Percentiles rank a stretch among this genome's conserved stretches.
Conservation (phyloP, 106 monocot genomes). For the Posidonia australis region DNA sequence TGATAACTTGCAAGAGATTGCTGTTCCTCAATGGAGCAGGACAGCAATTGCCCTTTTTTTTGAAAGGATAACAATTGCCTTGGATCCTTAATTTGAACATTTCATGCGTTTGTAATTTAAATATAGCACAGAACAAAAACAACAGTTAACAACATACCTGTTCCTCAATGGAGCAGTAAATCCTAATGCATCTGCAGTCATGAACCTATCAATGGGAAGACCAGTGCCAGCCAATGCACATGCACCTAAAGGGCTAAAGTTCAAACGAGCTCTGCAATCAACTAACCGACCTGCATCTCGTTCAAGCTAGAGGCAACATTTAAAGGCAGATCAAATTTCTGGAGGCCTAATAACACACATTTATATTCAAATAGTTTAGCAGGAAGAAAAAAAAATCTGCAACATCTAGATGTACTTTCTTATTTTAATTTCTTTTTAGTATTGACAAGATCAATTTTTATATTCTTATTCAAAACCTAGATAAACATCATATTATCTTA, state of each 20-base stretch:
- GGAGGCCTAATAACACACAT: background rate
- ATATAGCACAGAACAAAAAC: background rate
- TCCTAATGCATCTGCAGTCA: conserved; percentile 73
- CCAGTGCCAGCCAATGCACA: conserved; percentile 99
- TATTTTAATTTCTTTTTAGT: too few relatives aligned
- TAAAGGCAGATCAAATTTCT: background rate
- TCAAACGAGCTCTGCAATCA: conserved; percentile 67
- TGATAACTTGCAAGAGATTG: too few relatives aligned
- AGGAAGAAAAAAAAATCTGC: background rate
- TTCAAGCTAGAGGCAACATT: conserved; percentile 51
- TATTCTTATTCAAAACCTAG: too few relatives aligned
- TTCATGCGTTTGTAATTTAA: too few relatives aligned
- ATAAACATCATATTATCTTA: too few relatives aligned
- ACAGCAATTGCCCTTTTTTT: too few relatives aligned
- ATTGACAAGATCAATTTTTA: too few relatives aligned
- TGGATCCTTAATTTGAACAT: too few relatives aligned
- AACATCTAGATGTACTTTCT: background rate
- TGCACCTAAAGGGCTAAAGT: conserved; percentile 90
- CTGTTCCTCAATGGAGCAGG: too few relatives aligned
- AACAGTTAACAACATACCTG: conserved; percentile 33
- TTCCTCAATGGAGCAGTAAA: conserved; percentile 91
- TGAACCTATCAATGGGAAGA: conserved; percentile 92
- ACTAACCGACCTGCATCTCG: conserved; percentile 65
- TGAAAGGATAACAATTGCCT: too few relatives aligned
- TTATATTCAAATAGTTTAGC: too few relatives aligned